Conservation (phyloP, 179 eudicot genomes). For the Camellia oleifera region DNA sequence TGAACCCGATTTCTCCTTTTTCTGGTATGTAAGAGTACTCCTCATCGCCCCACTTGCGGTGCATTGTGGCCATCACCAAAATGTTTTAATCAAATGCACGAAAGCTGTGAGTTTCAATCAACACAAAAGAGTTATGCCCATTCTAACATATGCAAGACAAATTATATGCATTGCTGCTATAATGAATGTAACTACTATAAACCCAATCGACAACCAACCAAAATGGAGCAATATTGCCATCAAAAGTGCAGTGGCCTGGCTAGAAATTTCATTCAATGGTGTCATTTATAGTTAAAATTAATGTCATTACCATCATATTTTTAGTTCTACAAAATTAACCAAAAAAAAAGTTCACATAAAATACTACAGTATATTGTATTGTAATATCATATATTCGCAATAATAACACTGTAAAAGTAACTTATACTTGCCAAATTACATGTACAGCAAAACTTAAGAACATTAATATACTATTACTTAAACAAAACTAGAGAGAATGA, state of each 20-base stretch:
- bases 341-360: too few species aligned
- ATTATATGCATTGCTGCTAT: not conserved
- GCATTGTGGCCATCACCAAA: slow-evolving; percentile 28
- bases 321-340: too few species aligned
- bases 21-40: slow-evolving; percentile 66
- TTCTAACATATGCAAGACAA: not conserved
- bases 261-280: too few species aligned
- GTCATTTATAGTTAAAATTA: too few species aligned
- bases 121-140: not conserved
- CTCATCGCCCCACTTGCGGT: slow-evolving; percentile 37
- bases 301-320: too few species aligned
- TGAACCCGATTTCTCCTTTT: slow-evolving; percentile 75
- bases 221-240: not conserved
- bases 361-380: too few species aligned
- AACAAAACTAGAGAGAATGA: too few species aligned
- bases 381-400: too few species aligned
- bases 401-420: too few species aligned
- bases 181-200: not conserved
- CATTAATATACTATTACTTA: too few species aligned
- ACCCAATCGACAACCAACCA: not conserved
- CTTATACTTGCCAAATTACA: too few species aligned
- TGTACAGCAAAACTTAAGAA: too few species aligned
- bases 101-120: slow-evolving; percentile 7
- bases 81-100: not conserved
- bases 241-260: not conserved